A percentile compares a stretch with the other conserved stretches of the same genome.
These are phyloP conservation scores for Lactifluus hygrophoroides DNA, from an alignment of 768 basidiomycete species.

Conservation along the genomic window DNA sequence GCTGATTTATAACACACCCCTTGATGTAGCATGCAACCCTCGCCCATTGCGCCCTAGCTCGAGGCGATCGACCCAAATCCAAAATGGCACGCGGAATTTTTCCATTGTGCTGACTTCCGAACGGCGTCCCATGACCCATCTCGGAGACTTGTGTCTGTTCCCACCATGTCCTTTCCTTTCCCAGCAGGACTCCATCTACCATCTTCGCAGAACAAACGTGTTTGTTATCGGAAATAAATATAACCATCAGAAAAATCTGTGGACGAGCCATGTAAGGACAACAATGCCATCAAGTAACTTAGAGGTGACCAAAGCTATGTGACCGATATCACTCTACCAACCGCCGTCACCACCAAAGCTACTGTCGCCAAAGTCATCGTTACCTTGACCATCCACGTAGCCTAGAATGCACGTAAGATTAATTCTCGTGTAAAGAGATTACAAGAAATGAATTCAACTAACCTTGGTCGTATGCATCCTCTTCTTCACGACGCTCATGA, in stretches of 20 bases:
- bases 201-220: background rate
- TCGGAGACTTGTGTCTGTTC: background rate
- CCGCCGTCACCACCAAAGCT: slow-evolving; percentile 20
- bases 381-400: slow-evolving; percentile 25
- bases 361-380: background rate
- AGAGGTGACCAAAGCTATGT: background rate
- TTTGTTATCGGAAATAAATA: slow-evolving; percentile 3
- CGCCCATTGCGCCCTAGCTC: background rate
- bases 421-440: slow-evolving; percentile 7
- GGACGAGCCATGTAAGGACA: background rate
- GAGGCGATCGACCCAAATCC: background rate
- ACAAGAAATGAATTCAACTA: slow-evolving; percentile 1
- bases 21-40: background rate
- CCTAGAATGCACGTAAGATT: slow-evolving; percentile 22
- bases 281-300: background rate
- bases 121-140: slow-evolving; percentile 11
- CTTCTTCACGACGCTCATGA: slow-evolving; percentile 32
- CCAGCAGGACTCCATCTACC: background rate
- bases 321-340: slow-evolving; percentile 22
- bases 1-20: background rate
- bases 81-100: slow-evolving; percentile 7
- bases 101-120: background rate
- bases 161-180: background rate
- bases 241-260: background rate
- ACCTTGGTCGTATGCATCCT: slow-evolving; percentile 32